Percentiles rank a stretch among this genome's conserved stretches.
phyloP scores from a whole-genome alignment of 78 protist genomes.

The Dictyostelium intermedium region DNA sequence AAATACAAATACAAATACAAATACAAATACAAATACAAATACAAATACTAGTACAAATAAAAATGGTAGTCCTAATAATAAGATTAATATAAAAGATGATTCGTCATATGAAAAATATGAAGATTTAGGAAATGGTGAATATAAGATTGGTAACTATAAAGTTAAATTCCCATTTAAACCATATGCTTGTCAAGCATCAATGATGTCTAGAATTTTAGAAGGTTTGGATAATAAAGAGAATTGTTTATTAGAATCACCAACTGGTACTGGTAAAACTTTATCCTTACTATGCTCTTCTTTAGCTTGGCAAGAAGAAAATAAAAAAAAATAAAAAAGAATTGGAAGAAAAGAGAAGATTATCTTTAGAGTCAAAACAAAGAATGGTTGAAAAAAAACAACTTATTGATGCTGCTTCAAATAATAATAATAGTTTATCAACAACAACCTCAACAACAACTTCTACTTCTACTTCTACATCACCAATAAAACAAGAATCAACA shows the following conservation, averaged over 20 bases:
- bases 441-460: neutral
- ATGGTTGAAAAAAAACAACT: neutral
- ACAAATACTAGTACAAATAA: neutral
- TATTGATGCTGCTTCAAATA: neutral
- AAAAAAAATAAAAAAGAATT: neutral
- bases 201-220: slow-evolving; percentile 49
- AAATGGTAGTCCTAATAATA: neutral
- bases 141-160: neutral
- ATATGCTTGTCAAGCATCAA: slow-evolving; percentile 45
- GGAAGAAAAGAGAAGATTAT: neutral
- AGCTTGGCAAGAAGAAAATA: slow-evolving; percentile 86
- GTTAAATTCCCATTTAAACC: slow-evolving; percentile 71
- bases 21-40: neutral
- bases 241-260: slow-evolving; percentile 73
- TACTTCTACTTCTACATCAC: neutral
- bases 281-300: slow-evolving; percentile 93
- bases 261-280: slow-evolving; percentile 98
- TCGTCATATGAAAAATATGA: neutral
- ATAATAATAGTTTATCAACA: too few species aligned
- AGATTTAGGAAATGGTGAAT: slow-evolving; percentile 7
- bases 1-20: neutral
- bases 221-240: slow-evolving; percentile 4
- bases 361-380: neutral
- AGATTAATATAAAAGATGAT: neutral
- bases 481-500: neutral